Percentiles rank a stretch among this genome's conserved stretches.
phyloP scores from a whole-genome alignment of 306 rosid genomes.

The Sesbania bispinosa region DNA sequence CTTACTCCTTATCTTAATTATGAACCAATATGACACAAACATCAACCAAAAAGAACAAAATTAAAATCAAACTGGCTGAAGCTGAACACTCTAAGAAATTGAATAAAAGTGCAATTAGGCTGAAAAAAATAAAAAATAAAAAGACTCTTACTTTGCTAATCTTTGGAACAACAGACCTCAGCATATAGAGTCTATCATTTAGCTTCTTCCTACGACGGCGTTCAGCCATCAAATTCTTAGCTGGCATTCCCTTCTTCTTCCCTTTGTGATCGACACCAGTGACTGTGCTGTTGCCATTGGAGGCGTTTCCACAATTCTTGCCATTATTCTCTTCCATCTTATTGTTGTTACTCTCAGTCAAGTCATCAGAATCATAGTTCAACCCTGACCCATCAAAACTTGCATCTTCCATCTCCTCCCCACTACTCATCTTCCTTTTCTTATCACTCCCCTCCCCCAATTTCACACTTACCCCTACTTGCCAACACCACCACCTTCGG shows the following conservation, averaged over 20 bases:
- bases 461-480: slow-evolving; percentile 14
- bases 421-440: slow-evolving; percentile 43
- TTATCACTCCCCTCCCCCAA: slow-evolving; percentile 40
- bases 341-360: slow-evolving; percentile 38
- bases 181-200: slow-evolving; percentile 93
- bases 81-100: background rate
- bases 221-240: slow-evolving; percentile 97
- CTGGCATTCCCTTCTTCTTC: slow-evolving; percentile 92
- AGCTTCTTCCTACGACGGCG: slow-evolving; percentile 97
- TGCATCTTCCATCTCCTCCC: slow-evolving; percentile 51
- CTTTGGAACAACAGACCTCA: slow-evolving; percentile 96
- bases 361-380: slow-evolving; percentile 86
- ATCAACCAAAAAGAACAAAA: background rate
- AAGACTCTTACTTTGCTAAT: slow-evolving; percentile 88
- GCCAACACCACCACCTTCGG: background rate
- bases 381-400: slow-evolving; percentile 67
- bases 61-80: too few relatives aligned
- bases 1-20: background rate
- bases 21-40: background rate
- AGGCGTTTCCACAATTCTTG: slow-evolving; percentile 51
- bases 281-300: slow-evolving; percentile 53
- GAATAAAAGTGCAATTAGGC: background rate
- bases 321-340: slow-evolving; percentile 46
- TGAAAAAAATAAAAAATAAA: background rate
- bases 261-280: slow-evolving; percentile 66